These are phyloP conservation scores for Chaetoceros muelleri DNA, from an alignment of 108 stramenopile species.

Conservation along the genomic window DNA sequence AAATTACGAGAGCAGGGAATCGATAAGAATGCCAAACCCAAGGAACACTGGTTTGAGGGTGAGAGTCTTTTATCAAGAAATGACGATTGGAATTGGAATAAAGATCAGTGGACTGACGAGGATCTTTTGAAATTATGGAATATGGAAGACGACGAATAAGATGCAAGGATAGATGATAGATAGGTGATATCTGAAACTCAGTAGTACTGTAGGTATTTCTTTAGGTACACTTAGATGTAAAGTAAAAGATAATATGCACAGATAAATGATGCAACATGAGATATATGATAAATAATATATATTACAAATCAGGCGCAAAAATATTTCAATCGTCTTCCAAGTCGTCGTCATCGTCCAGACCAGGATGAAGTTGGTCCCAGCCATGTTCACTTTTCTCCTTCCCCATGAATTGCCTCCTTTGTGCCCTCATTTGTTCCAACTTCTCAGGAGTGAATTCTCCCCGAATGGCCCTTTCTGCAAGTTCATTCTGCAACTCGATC, in stretches of 20 bases:
- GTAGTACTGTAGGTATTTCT: too few species aligned
- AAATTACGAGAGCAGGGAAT: constrained; percentile 44
- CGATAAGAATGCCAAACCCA: constrained; percentile 17
- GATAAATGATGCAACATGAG: too few species aligned
- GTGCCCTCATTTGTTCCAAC: constrained; percentile 43
- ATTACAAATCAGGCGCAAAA: too few species aligned
- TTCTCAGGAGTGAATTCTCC: constrained; percentile 78
- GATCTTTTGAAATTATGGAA: constrained; percentile 51
- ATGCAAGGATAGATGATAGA: background rate
- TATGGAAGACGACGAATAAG: constrained; percentile 30
- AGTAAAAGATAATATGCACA: too few species aligned
- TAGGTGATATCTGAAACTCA: too few species aligned
- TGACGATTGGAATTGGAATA: constrained; percentile 17
- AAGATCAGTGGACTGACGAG: constrained; percentile 35
- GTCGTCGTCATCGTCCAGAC: constrained; percentile 57
- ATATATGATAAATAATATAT: too few species aligned
- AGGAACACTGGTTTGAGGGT: constrained; percentile 45
- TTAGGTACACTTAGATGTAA: too few species aligned
- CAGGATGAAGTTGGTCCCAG: constrained; percentile 68
- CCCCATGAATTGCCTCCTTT: background rate
- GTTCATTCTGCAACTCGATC: constrained; percentile 32
- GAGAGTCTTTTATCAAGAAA: constrained; percentile 4
- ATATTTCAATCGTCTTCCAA: too few species aligned
- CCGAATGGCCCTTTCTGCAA: constrained; percentile 50
- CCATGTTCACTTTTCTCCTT: too few species aligned